Evolutionary conservation across 345 rosid species (phyloP).

Genomic region (Eucalyptus tenuipes): DNA sequence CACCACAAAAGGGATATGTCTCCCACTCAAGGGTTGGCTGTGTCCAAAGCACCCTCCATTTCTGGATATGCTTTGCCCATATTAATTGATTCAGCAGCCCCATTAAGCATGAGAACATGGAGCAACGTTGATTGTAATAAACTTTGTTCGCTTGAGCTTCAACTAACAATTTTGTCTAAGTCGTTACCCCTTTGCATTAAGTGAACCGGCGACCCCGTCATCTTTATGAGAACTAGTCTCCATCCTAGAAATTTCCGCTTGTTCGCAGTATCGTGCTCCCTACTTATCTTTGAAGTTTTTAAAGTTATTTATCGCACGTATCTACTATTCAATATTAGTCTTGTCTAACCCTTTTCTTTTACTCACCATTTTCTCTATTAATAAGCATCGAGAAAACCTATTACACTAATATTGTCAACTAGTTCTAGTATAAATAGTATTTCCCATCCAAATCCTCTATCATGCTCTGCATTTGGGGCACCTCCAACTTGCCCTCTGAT

Average conservation of each 20-base stretch:
- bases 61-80: background rate
- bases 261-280: background rate
- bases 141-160: background rate
- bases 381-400: background rate
- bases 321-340: background rate
- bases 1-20: slow-evolving; percentile 8
- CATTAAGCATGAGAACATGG: background rate
- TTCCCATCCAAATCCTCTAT: background rate
- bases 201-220: background rate
- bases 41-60: slow-evolving; percentile 8
- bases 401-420: background rate
- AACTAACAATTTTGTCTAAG: background rate
- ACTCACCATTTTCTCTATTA: background rate
- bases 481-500: background rate
- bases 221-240: background rate
- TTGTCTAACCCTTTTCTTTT: background rate
- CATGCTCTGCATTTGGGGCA: background rate
- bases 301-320: background rate
- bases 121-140: background rate
- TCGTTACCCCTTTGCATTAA: background rate
- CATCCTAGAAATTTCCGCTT: background rate
- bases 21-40: background rate
- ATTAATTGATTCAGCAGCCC: background rate
- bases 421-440: background rate
- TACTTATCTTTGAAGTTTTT: background rate